Evolutionary conservation across 2,329 filamentous ascomycete genomes (phyloP), one percentile per base, ranked within the genome.

Genomic region (Aotearoamyces nothofagi): DNA sequence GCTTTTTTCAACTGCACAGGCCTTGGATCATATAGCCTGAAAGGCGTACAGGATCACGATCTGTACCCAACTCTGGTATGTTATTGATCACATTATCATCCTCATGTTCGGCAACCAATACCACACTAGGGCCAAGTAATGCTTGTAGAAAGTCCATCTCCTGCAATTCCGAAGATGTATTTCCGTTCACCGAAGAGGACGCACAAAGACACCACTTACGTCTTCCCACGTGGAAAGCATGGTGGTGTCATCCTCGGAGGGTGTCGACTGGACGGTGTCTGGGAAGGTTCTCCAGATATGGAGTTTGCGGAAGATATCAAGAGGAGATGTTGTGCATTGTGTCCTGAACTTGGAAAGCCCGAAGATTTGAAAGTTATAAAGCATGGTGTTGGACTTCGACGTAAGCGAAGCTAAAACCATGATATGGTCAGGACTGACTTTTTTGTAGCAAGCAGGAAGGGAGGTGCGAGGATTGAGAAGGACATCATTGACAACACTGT

Each of bases 151-250:
- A 50, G 54, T n/a, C 55, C 57, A 53, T 4, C 45, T 52, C 20
- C 33, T 35, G n/a, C n/a, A n/a, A 17, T 61, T 9, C 32, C 39
- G 13, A 45, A 47, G 33, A 61, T 61, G 56, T 51, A 52, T 32
- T 51, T 60, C 38, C 53, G 56, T 19, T 51, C 52, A 0, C 55
- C 55, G 3, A 47, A 50, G 15, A 49, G 57, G 15, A 46, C 57
- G 9, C 52, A 57, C 29, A 52, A 51, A 12, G 50, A 55, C 11
- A 54, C 51, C 0, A 56, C 57, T 0, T 59, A 61, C 32, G 46
- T 62, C 5, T 60, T 62, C 34, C 57, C 55, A 3, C 46, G 58
- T 3, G 48, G 52, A 1, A 45, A 54, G 5, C 38, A 39, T 2
- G 51, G 50, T 4, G 51, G 50, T 3, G 39, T 53, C 8, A 40